Evolutionary conservation across 352 stramenopile genomes (phyloP).

Genomic region (Phytophthora pistaciae): DNA sequence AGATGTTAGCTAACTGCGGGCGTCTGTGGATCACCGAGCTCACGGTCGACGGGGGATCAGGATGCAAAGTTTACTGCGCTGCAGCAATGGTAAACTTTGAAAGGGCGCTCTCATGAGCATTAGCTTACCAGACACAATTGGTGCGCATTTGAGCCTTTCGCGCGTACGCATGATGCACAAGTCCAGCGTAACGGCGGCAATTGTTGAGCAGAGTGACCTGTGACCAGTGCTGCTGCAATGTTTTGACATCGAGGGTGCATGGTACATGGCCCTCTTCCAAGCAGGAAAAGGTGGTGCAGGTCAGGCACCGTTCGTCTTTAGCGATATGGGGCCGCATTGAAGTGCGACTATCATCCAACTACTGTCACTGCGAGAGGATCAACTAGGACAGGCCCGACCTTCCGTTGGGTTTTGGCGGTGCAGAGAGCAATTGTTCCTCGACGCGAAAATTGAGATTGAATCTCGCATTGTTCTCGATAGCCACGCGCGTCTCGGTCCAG

Average conservation of each 20-base stretch:
- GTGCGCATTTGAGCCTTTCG: constrained; percentile 26
- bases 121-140: constrained; percentile 22
- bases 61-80: not conserved
- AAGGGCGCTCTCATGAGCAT: constrained; percentile 3
- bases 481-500: constrained; percentile 1
- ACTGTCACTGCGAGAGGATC: constrained; percentile 4
- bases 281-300: constrained; percentile 1
- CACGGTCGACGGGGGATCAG: not conserved
- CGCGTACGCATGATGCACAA: not conserved
- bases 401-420: not conserved
- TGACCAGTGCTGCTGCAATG: constrained; percentile 6
- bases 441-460: constrained; percentile 3
- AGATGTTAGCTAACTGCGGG: constrained; percentile 19
- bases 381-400: not conserved
- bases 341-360: constrained; percentile 11
- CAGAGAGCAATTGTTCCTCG: constrained; percentile 18
- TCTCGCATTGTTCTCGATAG: too few species aligned
- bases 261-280: not conserved
- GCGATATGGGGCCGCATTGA: not conserved
- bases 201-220: constrained; percentile 18
- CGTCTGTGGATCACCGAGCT: constrained; percentile 18
- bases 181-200: constrained; percentile 25
- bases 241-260: not conserved
- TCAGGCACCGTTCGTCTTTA: not conserved
- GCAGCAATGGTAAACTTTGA: not conserved